Percentiles rank a stretch among this genome's conserved stretches.
These are phyloP conservation scores for Beauveria asiatica DNA, from an alignment of 2,329 filamentous ascomycete species.

Conservation along the genomic window DNA sequence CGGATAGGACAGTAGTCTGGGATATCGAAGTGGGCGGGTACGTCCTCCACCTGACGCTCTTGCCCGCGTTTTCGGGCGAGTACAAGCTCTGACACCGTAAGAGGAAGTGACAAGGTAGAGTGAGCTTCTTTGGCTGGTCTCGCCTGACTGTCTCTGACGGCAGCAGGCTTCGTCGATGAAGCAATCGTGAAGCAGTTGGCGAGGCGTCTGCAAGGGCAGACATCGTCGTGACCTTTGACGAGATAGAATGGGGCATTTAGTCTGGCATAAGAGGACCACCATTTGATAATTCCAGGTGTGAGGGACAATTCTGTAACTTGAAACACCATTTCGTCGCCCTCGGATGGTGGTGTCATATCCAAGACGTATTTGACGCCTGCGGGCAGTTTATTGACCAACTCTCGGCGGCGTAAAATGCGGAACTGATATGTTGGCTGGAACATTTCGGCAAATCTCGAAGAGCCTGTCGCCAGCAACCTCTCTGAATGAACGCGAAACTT, in stretches of 20 bases:
- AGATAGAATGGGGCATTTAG: slow-evolving; percentile 23
- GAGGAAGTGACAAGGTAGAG: neutral
- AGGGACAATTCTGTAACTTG: slow-evolving; percentile 51
- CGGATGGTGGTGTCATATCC: slow-evolving; percentile 52
- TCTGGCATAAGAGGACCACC: slow-evolving; percentile 36
- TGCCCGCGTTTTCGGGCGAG: neutral
- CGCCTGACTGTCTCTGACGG: neutral
- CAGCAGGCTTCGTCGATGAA: neutral
- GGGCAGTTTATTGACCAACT: slow-evolving; percentile 26
- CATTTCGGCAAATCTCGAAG: slow-evolving; percentile 37
- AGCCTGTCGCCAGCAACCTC: slow-evolving; percentile 38
- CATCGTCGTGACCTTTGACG: slow-evolving; percentile 34
- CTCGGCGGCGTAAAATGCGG: slow-evolving; percentile 29
- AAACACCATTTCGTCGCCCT: slow-evolving; percentile 55
- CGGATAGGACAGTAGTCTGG: slow-evolving; percentile 56
- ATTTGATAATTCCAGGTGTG: slow-evolving; percentile 44
- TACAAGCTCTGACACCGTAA: neutral
- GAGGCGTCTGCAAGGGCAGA: slow-evolving; percentile 24
- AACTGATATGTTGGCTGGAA: slow-evolving; percentile 34
- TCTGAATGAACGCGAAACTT: slow-evolving; percentile 36
- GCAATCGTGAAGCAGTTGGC: neutral
- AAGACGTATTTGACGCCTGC: slow-evolving; percentile 48
- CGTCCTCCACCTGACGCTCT: neutral
- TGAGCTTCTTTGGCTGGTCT: too few species aligned
- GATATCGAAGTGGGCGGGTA: slow-evolving; percentile 28